Evolutionary conservation across 495 filamentous ascomycete species (phyloP).

Genomic region (Apodospora peruviana): DNA sequence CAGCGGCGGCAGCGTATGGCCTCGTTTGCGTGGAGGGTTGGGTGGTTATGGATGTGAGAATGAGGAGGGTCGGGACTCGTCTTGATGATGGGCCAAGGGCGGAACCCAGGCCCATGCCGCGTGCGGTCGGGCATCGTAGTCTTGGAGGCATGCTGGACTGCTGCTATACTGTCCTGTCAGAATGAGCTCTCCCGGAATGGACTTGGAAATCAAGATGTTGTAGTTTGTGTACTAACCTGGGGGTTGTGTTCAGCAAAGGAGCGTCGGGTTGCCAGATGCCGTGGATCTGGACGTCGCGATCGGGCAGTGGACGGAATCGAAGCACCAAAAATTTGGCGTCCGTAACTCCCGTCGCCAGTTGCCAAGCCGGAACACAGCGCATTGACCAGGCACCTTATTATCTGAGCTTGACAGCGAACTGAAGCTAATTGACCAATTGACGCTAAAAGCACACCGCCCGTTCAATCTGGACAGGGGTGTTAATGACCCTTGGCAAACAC

Average conservation of each 20-base stretch:
- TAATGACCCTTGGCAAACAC: no score
- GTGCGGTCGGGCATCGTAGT: slow-evolving; percentile 24
- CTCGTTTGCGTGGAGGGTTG: slow-evolving; percentile 13
- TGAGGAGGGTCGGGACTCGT: slow-evolving; percentile 12
- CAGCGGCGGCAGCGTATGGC: slow-evolving; percentile 32
- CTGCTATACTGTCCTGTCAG: neutral
- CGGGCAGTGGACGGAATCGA: neutral
- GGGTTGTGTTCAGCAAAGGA: neutral
- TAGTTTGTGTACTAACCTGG: neutral
- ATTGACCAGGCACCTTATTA: slow-evolving; percentile 1
- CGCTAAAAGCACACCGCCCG: slow-evolving; percentile 15
- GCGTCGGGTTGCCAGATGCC: neutral
- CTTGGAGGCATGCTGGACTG: slow-evolving; percentile 24
- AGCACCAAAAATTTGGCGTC: slow-evolving; percentile 26
- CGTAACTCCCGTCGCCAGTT: slow-evolving; percentile 7
- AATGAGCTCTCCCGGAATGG: neutral
- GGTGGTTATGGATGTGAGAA: slow-evolving; percentile 12
- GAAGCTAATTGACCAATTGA: neutral
- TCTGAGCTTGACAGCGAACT: neutral
- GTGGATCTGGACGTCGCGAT: slow-evolving; percentile 2
- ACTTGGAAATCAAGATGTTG: neutral
- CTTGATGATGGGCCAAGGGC: slow-evolving; percentile 12
- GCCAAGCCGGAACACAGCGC: neutral
- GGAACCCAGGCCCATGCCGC: slow-evolving; percentile 14
- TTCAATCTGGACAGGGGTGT: no score